Conservation (phyloP, 306 rosid genomes). For the Herpetospermum pedunculosum region DNA sequence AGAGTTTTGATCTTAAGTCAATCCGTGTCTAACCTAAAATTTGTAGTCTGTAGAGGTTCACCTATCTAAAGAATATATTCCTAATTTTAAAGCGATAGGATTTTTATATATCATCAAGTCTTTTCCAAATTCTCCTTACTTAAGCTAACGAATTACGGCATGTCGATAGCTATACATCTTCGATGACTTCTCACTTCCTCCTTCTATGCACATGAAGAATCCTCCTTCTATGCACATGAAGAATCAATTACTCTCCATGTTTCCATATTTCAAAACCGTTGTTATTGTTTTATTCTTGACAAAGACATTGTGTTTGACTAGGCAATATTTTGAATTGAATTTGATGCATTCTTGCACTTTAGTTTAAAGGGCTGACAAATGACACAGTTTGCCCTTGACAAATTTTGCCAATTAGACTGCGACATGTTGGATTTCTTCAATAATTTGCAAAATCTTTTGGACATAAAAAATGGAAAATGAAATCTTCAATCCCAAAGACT, state of each 20-base stretch:
- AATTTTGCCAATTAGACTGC: background rate
- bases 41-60: no score
- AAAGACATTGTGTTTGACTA: background rate
- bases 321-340: background rate
- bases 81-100: no score
- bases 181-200: background rate
- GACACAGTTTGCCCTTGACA: background rate
- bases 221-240: no score
- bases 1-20: no score
- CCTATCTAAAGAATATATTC: no score
- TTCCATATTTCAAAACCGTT: background rate
- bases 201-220: no score
- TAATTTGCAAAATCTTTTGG: background rate
- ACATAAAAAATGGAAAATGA: background rate
- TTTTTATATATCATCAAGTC: no score
- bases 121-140: no score
- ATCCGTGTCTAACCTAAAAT: no score
- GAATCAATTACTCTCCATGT: no score
- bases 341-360: background rate
- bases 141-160: background rate
- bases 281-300: background rate
- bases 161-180: background rate
- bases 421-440: background rate
- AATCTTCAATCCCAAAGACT: background rate
- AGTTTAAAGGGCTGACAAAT: background rate